A percentile compares a stretch with the other conserved stretches of the same genome.
phyloP scores from a whole-genome alignment of 306 rosid genomes.

The Bauhinia variegata region DNA sequence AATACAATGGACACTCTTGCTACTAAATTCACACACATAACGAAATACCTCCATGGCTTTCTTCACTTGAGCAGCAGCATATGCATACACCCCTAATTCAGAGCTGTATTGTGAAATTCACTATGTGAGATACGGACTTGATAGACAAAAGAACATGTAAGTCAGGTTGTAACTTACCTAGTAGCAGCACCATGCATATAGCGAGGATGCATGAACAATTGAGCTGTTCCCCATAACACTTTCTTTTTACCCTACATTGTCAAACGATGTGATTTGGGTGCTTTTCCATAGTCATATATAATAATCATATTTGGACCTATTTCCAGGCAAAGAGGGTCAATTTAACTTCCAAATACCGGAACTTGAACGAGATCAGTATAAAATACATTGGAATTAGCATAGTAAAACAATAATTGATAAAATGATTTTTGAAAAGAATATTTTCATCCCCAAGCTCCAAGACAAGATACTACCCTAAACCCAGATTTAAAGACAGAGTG shows the following conservation, averaged over 20 bases:
- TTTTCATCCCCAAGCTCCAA: constrained; percentile 18
- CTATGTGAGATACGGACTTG: constrained; percentile 33
- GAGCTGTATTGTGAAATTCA: constrained; percentile 59
- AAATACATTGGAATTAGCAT: constrained; percentile 8
- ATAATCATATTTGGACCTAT: not conserved
- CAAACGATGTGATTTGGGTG: constrained; percentile 17
- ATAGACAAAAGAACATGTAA: constrained; percentile 7
- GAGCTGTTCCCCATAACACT: constrained; percentile 97
- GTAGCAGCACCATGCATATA: constrained; percentile 98
- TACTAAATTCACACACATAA: constrained; percentile 16
- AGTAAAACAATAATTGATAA: constrained; percentile 13
- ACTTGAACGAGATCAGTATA: not conserved
- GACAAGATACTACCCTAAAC: not conserved
- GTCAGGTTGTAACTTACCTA: constrained; percentile 55
- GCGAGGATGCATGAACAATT: constrained; percentile 90
- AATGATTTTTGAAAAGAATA: not conserved
- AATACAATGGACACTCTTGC: not conserved
- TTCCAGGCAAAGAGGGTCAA: not conserved
- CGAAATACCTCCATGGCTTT: constrained; percentile 92
- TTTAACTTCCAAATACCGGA: not conserved
- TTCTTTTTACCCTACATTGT: constrained; percentile 60
- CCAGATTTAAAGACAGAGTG: not conserved
- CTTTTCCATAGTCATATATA: not conserved
- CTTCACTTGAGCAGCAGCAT: constrained; percentile 98
- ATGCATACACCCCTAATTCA: constrained; percentile 77